Evolutionary conservation across 257 asterid species (phyloP).

Genomic region (Coffea canephora): DNA sequence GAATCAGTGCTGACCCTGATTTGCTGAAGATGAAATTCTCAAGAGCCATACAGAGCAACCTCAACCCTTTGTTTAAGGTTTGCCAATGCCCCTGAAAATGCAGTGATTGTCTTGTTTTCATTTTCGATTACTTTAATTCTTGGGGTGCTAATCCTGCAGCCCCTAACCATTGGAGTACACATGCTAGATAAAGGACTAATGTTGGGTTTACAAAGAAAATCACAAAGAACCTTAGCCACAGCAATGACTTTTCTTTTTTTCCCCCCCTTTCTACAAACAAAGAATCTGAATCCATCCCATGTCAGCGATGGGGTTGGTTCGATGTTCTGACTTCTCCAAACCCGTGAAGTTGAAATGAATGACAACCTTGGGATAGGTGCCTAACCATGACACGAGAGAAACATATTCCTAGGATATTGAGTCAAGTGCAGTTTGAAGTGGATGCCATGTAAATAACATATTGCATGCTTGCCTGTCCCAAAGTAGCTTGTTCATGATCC

Average conservation of each 20-base stretch:
- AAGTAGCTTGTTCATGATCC: not conserved
- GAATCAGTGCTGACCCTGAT: constrained; percentile 38
- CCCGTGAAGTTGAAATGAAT: not conserved
- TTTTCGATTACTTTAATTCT: not conserved
- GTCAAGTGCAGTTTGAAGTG: not conserved
- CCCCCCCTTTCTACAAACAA: too few species aligned
- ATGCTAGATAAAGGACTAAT: too few species aligned
- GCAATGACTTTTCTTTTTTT: too few species aligned
- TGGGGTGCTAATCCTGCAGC: not conserved
- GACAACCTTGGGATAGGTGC: not conserved
- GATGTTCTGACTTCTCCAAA: too few species aligned
- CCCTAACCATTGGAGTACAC: not conserved
- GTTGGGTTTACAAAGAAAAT: too few species aligned
- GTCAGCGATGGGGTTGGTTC: too few species aligned
- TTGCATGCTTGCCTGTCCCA: not conserved
- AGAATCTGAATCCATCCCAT: too few species aligned
- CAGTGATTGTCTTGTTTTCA: not conserved
- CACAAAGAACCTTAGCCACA: too few species aligned
- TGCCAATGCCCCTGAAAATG: not conserved
- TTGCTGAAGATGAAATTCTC: constrained; percentile 55
- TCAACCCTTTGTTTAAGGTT: constrained; percentile 93
- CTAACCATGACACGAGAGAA: not conserved
- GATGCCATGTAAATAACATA: too few species aligned
- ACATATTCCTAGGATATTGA: not conserved
- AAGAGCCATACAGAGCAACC: constrained; percentile 65